Evolutionary conservation across 1,284 basidiomycete genomes (phyloP).

Genomic region (Tremellales sp.): DNA sequence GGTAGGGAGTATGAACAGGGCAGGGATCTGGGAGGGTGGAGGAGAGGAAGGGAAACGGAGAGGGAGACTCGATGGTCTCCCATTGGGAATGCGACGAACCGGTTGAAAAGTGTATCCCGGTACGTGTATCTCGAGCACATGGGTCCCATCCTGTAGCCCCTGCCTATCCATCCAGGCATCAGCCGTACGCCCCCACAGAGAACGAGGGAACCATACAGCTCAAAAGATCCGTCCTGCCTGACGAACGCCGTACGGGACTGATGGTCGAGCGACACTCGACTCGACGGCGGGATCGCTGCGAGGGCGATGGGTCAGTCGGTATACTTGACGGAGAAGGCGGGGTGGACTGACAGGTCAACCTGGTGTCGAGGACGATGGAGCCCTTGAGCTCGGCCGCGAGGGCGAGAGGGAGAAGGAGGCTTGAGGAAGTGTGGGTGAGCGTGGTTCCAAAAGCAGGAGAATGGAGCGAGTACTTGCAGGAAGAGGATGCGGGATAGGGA

Average conservation of each 20-base stretch:
- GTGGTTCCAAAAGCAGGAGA: no score
- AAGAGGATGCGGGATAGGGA: slow-evolving; percentile 1
- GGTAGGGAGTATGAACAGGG: no score
- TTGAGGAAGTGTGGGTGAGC: background rate
- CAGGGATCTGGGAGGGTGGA: no score
- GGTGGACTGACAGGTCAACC: background rate
- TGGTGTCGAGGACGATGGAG: background rate
- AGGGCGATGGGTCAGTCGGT: background rate
- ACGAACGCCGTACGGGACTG: background rate
- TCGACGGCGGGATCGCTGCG: background rate
- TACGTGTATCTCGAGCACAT: background rate
- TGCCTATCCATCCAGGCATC: background rate
- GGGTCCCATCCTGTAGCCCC: background rate
- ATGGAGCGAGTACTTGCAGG: background rate
- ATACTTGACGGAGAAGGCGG: background rate
- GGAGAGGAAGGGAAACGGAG: no score
- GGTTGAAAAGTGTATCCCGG: slow-evolving; percentile 3
- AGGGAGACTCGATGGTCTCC: no score
- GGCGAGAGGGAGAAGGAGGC: background rate
- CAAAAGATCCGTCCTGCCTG: slow-evolving; percentile 4
- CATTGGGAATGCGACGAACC: no score
- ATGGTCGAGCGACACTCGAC: slow-evolving; percentile 1
- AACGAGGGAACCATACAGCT: slow-evolving; percentile 3
- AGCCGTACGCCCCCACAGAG: background rate
- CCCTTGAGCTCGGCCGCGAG: background rate